Percentiles rank a stretch among this genome's conserved stretches.
Conservation (phyloP, 257 asterid species). For the Solanum chiquidenum region DNA sequence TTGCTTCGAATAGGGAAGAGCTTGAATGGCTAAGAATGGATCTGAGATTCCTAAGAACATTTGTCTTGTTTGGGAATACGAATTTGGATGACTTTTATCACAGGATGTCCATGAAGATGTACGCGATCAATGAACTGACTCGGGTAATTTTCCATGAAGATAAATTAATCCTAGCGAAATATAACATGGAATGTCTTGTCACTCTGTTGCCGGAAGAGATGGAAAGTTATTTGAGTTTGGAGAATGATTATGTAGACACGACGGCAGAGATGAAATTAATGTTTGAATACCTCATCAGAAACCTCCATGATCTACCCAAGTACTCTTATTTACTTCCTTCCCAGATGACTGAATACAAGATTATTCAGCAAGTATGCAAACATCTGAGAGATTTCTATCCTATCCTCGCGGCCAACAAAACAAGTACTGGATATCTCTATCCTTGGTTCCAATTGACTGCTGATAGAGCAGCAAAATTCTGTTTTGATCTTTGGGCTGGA, state of each 20-base stretch:
- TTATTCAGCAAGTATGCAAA: background rate
- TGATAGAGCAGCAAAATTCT: background rate
- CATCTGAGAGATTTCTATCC: background rate
- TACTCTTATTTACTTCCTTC: background rate
- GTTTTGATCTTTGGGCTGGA: background rate
- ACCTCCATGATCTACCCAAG: background rate
- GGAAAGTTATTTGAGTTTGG: background rate
- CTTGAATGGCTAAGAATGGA: background rate
- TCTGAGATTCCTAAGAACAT: background rate
- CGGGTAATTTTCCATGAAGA: fast-evolving
- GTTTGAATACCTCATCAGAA: background rate
- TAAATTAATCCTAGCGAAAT: background rate
- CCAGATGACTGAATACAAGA: background rate
- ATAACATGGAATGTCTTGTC: background rate
- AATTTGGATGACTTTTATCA: background rate
- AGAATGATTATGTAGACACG: background rate
- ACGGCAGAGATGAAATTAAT: background rate
- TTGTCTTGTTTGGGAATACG: background rate
- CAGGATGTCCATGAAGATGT: background rate
- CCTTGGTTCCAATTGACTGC: background rate
- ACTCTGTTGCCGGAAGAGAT: background rate
- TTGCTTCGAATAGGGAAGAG: background rate
- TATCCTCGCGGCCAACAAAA: background rate
- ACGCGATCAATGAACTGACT: background rate
- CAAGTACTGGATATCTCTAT: background rate